phyloP scores from a whole-genome alignment of 371 early-diverging fungal species.

The Rhizopus microsporus region DNA sequence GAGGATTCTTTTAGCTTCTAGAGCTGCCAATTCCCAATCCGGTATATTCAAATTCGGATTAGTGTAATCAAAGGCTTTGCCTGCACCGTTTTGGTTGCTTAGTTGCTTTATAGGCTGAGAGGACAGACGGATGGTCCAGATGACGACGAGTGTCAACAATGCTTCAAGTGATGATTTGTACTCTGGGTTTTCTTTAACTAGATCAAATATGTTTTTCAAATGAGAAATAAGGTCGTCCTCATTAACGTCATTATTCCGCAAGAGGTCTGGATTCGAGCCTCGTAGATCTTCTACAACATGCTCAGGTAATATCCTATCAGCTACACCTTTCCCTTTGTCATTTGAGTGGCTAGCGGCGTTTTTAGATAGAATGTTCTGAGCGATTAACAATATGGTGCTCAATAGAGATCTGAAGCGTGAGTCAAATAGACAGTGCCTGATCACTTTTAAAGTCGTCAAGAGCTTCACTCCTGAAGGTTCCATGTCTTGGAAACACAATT shows the following conservation, averaged over 20 bases:
- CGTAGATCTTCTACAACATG: too few relatives aligned
- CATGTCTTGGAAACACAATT: neutral
- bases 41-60: constrained; percentile 15
- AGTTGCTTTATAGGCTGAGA: neutral
- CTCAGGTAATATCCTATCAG: neutral
- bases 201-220: constrained; percentile 8
- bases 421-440: constrained; percentile 13
- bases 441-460: neutral
- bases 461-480: neutral
- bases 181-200: constrained; percentile 39
- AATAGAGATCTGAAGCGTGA: constrained; percentile 8
- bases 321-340: neutral
- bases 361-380: neutral
- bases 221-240: neutral
- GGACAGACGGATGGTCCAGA: constrained; percentile 33
- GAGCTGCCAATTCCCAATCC: constrained; percentile 25
- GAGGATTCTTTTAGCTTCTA: constrained; percentile 42
- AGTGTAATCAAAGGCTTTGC: constrained; percentile 10
- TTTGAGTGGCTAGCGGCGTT: neutral
- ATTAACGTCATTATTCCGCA: neutral
- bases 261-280: neutral
- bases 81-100: neutral
- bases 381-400: constrained; percentile 5
- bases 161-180: constrained; percentile 45
- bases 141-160: constrained; percentile 27